Conservation (phyloP, 2,329 filamentous ascomycete species). For the Graphilbum fragrans region DNA sequence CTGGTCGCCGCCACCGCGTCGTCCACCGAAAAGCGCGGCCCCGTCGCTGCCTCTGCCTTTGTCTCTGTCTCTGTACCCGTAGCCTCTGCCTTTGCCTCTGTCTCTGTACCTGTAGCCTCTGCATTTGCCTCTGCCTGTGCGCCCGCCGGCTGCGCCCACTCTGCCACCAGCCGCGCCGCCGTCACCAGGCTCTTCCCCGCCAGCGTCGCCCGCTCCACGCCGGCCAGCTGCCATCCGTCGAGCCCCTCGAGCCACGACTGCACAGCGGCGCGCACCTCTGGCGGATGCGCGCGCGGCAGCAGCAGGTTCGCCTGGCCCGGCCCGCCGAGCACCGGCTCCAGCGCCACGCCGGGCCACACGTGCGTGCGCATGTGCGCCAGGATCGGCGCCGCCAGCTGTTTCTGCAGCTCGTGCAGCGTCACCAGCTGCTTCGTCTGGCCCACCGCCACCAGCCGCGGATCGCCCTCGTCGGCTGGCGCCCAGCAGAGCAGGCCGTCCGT, state of each 20-base stretch:
- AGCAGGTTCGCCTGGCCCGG: constrained; percentile 44
- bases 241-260: constrained; percentile 65
- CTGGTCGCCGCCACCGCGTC: constrained; percentile 68
- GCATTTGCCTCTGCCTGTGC: constrained; percentile 27
- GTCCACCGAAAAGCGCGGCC: constrained; percentile 59
- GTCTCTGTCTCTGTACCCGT: constrained; percentile 28
- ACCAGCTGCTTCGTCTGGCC: neutral
- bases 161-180: constrained; percentile 63
- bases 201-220: constrained; percentile 69
- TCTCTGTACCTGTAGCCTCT: constrained; percentile 25
- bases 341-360: constrained; percentile 75
- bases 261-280: constrained; percentile 65
- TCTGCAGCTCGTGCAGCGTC: constrained; percentile 61
- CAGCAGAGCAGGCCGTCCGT: constrained; percentile 92
- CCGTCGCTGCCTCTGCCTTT: constrained; percentile 11
- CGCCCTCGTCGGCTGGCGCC: constrained; percentile 45
- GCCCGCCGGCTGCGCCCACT: constrained; percentile 69
- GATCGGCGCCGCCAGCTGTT: constrained; percentile 55
- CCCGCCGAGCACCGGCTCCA: constrained; percentile 59
- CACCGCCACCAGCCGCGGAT: constrained; percentile 8
- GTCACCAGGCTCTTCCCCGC: constrained; percentile 79
- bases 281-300: constrained; percentile 59
- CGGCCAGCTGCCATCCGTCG: constrained; percentile 70
- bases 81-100: constrained; percentile 13
- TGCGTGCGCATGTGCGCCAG: constrained; percentile 57